Evolutionary conservation across 1,284 basidiomycete genomes (phyloP).

Genomic region (Naganishia albida): DNA sequence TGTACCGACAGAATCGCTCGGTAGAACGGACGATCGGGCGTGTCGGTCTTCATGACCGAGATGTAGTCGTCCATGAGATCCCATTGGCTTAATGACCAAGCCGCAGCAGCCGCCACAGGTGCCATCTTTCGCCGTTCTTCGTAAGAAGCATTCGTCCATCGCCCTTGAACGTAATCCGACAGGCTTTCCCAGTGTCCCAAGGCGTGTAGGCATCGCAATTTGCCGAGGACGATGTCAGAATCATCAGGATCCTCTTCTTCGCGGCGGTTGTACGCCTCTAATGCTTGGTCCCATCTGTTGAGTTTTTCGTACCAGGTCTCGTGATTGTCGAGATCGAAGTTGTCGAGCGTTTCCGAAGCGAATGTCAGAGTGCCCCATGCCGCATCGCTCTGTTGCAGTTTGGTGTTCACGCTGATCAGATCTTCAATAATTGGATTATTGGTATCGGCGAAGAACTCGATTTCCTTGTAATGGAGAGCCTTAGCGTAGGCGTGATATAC

Average conservation of each 20-base stretch:
- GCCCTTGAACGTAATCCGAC: slow-evolving; percentile 80
- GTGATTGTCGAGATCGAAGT: slow-evolving; percentile 49
- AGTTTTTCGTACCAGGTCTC: slow-evolving; percentile 92
- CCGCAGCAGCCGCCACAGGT: slow-evolving; percentile 93
- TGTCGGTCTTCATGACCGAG: slow-evolving; percentile 87
- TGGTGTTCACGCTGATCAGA: slow-evolving; percentile 95
- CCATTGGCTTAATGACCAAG: slow-evolving; percentile 97
- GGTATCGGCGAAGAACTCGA: slow-evolving; percentile 91
- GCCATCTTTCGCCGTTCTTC: slow-evolving; percentile 91
- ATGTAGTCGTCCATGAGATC: slow-evolving; percentile 99
- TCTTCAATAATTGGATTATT: slow-evolving; percentile 76
- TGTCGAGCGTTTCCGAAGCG: slow-evolving; percentile 64
- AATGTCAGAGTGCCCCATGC: slow-evolving; percentile 91
- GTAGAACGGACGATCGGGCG: slow-evolving; percentile 94
- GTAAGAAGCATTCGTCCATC: slow-evolving; percentile 79
- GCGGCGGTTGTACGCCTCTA: slow-evolving; percentile 67
- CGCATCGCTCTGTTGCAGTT: slow-evolving; percentile 93
- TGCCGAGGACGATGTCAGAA: slow-evolving; percentile 67
- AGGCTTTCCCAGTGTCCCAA: slow-evolving; percentile 97
- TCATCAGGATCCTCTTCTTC: slow-evolving; percentile 44
- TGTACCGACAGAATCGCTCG: slow-evolving; percentile 93
- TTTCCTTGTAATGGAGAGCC: slow-evolving; percentile 97
- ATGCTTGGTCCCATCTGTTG: slow-evolving; percentile 93
- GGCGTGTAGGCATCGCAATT: slow-evolving; percentile 95
- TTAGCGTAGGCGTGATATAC: slow-evolving; percentile 96